Conservation (phyloP, 2,329 filamentous ascomycete species). For the Penicillium sp. region DNA sequence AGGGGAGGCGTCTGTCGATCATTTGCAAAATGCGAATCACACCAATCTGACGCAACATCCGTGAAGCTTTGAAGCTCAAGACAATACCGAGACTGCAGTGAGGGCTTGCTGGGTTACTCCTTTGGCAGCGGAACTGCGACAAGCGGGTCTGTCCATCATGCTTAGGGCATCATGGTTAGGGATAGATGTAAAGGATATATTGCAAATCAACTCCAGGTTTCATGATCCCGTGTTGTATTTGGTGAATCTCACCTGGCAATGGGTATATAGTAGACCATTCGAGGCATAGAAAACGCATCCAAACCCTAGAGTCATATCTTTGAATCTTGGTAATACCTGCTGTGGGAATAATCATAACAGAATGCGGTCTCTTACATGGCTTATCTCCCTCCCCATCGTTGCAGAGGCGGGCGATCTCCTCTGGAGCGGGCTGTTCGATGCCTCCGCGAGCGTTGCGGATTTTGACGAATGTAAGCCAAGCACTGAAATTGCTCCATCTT, state of each 20-base stretch:
- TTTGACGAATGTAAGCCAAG: slow-evolving; percentile 26
- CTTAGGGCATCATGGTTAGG: not conserved
- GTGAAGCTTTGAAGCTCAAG: not conserved
- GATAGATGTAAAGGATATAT: not conserved
- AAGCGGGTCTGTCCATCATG: not conserved
- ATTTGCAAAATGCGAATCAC: not conserved
- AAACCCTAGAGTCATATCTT: not conserved
- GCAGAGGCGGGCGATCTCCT: slow-evolving; percentile 24
- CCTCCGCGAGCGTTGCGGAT: slow-evolving; percentile 21
- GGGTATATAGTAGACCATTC: not conserved
- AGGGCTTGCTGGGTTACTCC: not conserved
- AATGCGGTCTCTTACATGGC: slow-evolving; percentile 5
- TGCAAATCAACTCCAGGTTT: not conserved
- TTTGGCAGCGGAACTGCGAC: not conserved
- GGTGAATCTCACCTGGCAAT: not conserved
- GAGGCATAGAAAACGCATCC: not conserved
- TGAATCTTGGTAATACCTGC: not conserved
- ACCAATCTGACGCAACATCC: not conserved
- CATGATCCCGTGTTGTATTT: slow-evolving; percentile 1
- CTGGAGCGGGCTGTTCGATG: slow-evolving; percentile 32
- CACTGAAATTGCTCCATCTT: too few species aligned
- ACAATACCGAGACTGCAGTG: not conserved
- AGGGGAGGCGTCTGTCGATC: not conserved
- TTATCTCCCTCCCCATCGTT: slow-evolving; percentile 2
- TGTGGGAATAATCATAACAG: not conserved